Conservation (phyloP, 371 early-diverging fungal genomes). For the Zychaea mexicana region DNA sequence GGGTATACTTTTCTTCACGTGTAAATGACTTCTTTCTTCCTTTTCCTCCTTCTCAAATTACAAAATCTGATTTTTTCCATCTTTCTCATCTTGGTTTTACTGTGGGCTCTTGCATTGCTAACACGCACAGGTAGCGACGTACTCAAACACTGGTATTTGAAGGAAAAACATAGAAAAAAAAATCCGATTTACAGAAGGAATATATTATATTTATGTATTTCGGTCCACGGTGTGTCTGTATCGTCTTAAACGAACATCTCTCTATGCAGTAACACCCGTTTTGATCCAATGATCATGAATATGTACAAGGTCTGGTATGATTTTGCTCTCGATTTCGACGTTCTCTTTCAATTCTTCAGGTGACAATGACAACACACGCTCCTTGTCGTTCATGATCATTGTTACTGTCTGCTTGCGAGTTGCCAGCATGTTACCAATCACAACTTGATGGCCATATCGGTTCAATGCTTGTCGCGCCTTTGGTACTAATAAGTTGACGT, state of each 20-base stretch:
- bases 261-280: slow-evolving; percentile 30
- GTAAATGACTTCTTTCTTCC: slow-evolving; percentile 1
- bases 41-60: background rate
- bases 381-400: slow-evolving; percentile 63
- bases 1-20: background rate
- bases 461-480: slow-evolving; percentile 84
- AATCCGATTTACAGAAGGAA: too few relatives aligned
- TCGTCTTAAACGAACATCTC: background rate
- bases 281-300: slow-evolving; percentile 69
- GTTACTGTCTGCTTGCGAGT: slow-evolving; percentile 88
- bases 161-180: too few relatives aligned
- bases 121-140: too few relatives aligned
- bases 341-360: slow-evolving; percentile 60
- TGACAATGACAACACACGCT: slow-evolving; percentile 65
- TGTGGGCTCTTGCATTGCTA: too few relatives aligned
- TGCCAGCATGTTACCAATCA: slow-evolving; percentile 91
- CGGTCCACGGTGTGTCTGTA: too few relatives aligned
- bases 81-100: background rate
- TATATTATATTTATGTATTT: background rate
- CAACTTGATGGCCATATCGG: slow-evolving; percentile 95
- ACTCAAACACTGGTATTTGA: too few relatives aligned
- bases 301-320: slow-evolving; percentile 77
- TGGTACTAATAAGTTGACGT: slow-evolving; percentile 72
- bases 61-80: background rate
- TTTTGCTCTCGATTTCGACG: slow-evolving; percentile 86